These are phyloP conservation scores for Misopates orontium DNA, from an alignment of 257 asterid species.

Conservation along the genomic window DNA sequence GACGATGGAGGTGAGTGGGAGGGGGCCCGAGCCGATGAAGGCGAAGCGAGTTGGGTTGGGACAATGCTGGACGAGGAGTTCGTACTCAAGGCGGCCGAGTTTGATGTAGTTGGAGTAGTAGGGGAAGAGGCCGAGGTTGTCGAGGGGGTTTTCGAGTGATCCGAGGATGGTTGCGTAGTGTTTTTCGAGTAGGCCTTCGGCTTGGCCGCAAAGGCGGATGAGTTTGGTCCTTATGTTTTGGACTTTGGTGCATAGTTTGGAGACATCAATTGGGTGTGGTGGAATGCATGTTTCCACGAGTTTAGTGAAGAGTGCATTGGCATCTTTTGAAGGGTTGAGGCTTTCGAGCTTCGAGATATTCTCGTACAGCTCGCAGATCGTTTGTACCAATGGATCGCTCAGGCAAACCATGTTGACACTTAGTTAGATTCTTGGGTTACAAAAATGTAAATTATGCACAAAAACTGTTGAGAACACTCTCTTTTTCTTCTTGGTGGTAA, in stretches of 20 bases:
- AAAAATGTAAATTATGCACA: neutral
- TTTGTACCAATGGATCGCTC: constrained; percentile 61
- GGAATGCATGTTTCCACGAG: constrained; percentile 82
- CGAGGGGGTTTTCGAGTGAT: constrained; percentile 51
- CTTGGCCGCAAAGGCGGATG: constrained; percentile 64
- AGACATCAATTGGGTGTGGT: constrained; percentile 72
- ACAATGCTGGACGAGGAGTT: constrained; percentile 48
- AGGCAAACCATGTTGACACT: constrained; percentile 81
- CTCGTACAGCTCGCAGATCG: constrained; percentile 49
- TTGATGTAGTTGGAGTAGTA: constrained; percentile 74
- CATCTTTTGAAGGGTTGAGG: constrained; percentile 68
- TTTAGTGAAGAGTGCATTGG: constrained; percentile 61
- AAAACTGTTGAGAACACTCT: neutral
- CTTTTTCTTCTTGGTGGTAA: constrained; percentile 1
- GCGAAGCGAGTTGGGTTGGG: constrained; percentile 47
- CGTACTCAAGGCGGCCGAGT: constrained; percentile 62
- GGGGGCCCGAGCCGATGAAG: constrained; percentile 86
- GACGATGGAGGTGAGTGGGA: constrained; percentile 84
- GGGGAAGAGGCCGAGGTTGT: constrained; percentile 63
- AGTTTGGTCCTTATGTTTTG: constrained; percentile 64
- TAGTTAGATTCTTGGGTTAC: constrained; percentile 15
- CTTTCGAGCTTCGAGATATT: constrained; percentile 58
- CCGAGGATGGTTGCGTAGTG: constrained; percentile 63
- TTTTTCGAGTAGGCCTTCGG: constrained; percentile 71
- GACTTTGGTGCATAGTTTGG: constrained; percentile 55